A percentile compares a stretch with the other conserved stretches of the same genome.
phyloP scores from a whole-genome alignment of 2,329 filamentous ascomycete genomes.

The Colletotrichum shisoi region DNA sequence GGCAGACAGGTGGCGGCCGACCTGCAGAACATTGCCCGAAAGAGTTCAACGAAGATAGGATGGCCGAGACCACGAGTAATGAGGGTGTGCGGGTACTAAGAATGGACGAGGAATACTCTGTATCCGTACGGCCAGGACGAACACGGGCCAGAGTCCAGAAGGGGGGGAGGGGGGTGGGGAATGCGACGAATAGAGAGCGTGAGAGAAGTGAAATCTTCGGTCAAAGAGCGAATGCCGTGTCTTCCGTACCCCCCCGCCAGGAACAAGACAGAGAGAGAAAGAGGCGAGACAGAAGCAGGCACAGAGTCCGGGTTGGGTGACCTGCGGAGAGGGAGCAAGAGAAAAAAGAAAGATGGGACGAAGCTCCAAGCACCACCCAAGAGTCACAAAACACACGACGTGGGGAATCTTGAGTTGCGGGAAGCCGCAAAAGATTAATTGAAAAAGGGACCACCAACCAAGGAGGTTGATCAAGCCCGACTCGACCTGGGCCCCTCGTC shows the following conservation, averaged over 20 bases:
- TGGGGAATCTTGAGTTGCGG: constrained; percentile 8
- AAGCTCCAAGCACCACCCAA: constrained; percentile 10
- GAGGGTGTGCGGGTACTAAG: constrained; percentile 34
- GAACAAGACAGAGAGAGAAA: background rate
- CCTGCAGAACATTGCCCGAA: constrained; percentile 25
- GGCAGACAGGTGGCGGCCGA: constrained; percentile 26
- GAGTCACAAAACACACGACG: constrained; percentile 9
- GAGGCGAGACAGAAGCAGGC: background rate
- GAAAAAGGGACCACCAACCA: constrained; percentile 17
- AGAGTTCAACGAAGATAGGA: constrained; percentile 35
- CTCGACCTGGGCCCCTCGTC: background rate
- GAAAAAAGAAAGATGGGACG: constrained; percentile 29
- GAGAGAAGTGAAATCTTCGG: constrained; percentile 11
- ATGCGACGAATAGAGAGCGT: constrained; percentile 20
- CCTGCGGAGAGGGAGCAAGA: constrained; percentile 4
- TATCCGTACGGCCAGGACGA: constrained; percentile 17
- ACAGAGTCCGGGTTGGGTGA: constrained; percentile 22
- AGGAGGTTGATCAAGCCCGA: background rate
- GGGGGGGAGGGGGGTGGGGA: constrained; percentile 9
- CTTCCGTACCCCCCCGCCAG: constrained; percentile 16
- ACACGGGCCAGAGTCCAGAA: constrained; percentile 3
- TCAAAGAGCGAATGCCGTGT: constrained; percentile 33
- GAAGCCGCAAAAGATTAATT: constrained; percentile 13
- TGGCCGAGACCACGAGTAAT: constrained; percentile 35
- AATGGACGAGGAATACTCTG: constrained; percentile 26